Evolutionary conservation across 202 grass and related monocot genomes (phyloP), one percentile per base, ranked within the genome.

Genomic region (Saccharum hybrid): DNA sequence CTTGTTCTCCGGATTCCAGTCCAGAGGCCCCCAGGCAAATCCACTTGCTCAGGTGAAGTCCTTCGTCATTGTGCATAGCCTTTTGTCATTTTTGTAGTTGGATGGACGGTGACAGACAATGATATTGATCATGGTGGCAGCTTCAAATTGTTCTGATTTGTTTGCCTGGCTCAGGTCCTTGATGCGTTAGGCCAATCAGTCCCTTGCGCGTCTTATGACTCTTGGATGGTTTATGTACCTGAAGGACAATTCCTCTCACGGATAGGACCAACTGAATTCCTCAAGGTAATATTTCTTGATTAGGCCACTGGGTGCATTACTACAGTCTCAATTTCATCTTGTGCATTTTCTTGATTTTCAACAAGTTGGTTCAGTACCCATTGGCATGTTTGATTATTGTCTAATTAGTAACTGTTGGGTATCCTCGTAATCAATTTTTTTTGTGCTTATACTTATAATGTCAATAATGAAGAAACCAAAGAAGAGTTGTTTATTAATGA

Each of bases 151-250:
- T 63, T 76, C n/a, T 89, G 71, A 28, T 72, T 66, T 15, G 67
- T 75, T 89, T 48, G 2, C 66, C 28, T 78, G 57, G n/a, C 18
- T 48, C 81, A 99, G 93, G 91, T 99, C 26, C 91, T 99, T 15
- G 96, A 99, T 86, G 96, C 96, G 8, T 68, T 99, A 76, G 93
- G 96, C 0, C 86, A 96, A 84, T 82, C 91, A 12, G 86, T 92
- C 8, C 85, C 88, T 7, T 99, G 93, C 59, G 93, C 82, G 0
- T 96, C 89, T 0, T 99, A 99, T 84, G 88, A 96, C 71, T 99
- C 96, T 16, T 99, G 93, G 93, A 99, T 99, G 96, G 93, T 99
- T 22, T 93, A 99, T 86, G 68, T 92, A 63, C 96, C 93, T 52
- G 91, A 99, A 88, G 96, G 88, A 33, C 89, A 99, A 41, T 99